phyloP scores from a whole-genome alignment of 2,329 filamentous ascomycete species.

The Colletotrichum musicola region DNA sequence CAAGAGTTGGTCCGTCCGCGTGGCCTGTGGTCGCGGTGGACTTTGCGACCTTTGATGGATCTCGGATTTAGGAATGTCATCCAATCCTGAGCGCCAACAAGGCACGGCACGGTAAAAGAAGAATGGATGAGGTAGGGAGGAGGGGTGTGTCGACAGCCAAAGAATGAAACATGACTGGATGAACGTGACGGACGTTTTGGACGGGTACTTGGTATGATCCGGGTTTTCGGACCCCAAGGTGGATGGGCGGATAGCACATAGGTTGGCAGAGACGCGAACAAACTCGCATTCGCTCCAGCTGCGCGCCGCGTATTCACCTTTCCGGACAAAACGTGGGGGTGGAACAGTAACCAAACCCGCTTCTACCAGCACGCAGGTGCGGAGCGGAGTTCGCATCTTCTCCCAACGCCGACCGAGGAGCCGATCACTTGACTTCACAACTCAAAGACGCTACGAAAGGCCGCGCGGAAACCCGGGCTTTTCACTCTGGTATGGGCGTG shows the following conservation, averaged over 20 bases:
- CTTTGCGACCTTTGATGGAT: too few species aligned
- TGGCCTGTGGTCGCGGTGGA: not conserved
- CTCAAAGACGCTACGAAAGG: not conserved
- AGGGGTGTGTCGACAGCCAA: not conserved
- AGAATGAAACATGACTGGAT: slow-evolving; percentile 4
- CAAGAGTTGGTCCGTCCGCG: slow-evolving; percentile 34
- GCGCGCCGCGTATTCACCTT: not conserved
- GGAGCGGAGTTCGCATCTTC: slow-evolving; percentile 27
- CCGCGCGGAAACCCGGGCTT: slow-evolving; percentile 9
- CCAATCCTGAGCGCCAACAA: not conserved
- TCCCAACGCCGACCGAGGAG: slow-evolving; percentile 24
- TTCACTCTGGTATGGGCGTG: too few species aligned
- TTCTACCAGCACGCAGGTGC: not conserved
- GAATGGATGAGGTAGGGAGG: too few species aligned
- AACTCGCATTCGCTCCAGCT: not conserved
- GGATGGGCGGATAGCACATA: not conserved
- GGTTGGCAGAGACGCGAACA: not conserved
- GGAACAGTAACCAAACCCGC: not conserved
- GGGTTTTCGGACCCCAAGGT: slow-evolving; percentile 5
- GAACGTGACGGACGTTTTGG: slow-evolving; percentile 9
- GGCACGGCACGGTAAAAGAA: too few species aligned
- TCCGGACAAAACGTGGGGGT: not conserved
- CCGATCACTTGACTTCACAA: not conserved
- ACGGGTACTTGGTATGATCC: not conserved
- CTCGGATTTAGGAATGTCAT: slow-evolving; percentile 7